Evolutionary conservation across 2,329 filamentous ascomycete genomes (phyloP).

Genomic region (Colletotrichum brevisporum): DNA sequence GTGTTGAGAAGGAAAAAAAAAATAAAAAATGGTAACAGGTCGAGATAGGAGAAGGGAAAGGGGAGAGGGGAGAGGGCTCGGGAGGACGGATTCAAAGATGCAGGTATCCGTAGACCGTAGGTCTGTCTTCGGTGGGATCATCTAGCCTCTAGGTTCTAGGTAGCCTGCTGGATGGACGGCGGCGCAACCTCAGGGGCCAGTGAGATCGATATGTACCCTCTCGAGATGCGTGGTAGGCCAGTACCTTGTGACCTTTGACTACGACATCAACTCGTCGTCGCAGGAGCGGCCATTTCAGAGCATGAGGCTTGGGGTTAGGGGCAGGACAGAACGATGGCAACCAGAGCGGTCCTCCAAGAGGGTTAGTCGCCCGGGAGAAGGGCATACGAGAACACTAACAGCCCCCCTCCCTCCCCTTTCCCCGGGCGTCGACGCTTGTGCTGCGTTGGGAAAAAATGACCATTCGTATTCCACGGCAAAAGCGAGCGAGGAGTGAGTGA

Average conservation of each 20-base stretch:
- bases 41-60: neutral
- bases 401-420: conserved; percentile 16
- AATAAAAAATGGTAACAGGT: too few relatives aligned
- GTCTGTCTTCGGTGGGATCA: neutral
- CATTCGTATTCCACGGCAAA: conserved; percentile 36
- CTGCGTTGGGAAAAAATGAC: conserved; percentile 37
- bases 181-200: neutral
- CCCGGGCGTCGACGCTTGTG: conserved; percentile 37
- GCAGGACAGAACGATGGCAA: conserved; percentile 10
- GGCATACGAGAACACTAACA: conserved; percentile 23
- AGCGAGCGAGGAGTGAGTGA: conserved; percentile 14
- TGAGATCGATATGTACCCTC: neutral
- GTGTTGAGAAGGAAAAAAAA: too few relatives aligned
- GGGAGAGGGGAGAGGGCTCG: neutral
- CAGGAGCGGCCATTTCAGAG: conserved; percentile 1
- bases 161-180: neutral
- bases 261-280: conserved; percentile 5
- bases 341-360: conserved; percentile 16
- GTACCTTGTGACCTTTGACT: conserved; percentile 5
- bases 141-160: neutral
- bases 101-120: neutral
- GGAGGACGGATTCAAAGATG: neutral
- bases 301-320: conserved; percentile 26
- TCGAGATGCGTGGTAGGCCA: neutral
- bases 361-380: conserved; percentile 14